Evolutionary conservation across 306 rosid genomes (phyloP).

Genomic region (Fragaria vesca): DNA sequence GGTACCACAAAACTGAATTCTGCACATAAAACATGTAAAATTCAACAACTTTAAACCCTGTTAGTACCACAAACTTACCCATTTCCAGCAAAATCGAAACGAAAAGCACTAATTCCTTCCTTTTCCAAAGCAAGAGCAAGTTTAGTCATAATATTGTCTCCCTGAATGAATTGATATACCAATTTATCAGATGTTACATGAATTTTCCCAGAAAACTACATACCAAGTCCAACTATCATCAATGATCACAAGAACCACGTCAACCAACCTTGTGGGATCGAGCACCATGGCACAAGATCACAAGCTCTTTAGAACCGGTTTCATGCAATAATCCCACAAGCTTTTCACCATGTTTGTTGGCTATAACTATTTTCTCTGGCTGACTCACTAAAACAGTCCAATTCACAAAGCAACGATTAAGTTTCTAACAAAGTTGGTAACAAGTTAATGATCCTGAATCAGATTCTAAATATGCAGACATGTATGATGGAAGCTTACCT

Average conservation of each 20-base stretch:
- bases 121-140: conserved; percentile 61
- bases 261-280: conserved; percentile 8
- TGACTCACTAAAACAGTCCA: background rate
- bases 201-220: background rate
- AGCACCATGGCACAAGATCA: conserved; percentile 3
- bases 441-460: background rate
- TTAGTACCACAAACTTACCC: conserved; percentile 43
- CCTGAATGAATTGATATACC: conserved; percentile 32
- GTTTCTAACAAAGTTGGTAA: background rate
- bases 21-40: background rate
- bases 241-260: background rate
- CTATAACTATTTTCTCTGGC: background rate
- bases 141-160: conserved; percentile 34
- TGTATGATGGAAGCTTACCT: background rate
- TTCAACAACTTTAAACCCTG: background rate
- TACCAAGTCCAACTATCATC: background rate
- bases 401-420: background rate
- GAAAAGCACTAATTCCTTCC: conserved; percentile 56
- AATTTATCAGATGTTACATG: background rate
- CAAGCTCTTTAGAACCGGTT: background rate
- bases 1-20: background rate
- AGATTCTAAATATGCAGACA: background rate
- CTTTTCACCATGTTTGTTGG: background rate
- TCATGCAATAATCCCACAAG: background rate
- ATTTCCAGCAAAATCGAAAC: conserved; percentile 74